Base-by-base conservation (phyloP, 23 red algal species). In the Cyanidioschyzon merolae region DNA sequence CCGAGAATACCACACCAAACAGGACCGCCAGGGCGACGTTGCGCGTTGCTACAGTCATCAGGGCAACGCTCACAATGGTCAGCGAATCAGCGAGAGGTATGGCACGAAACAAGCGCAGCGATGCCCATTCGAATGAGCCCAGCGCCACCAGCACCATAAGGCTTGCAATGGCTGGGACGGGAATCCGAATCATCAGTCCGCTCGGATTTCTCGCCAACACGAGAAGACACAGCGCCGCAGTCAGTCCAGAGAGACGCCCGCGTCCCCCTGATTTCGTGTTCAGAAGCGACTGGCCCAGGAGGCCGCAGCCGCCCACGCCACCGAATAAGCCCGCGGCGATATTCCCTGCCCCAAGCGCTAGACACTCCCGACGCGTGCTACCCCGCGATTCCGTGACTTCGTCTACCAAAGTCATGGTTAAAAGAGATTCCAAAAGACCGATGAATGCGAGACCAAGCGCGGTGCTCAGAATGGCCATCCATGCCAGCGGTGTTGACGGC, bases 131-230 rank as follows among this genome's bases (percentile, higher is more conserved):
- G 29, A 80, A 80, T 30, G 77, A 67, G 29, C 38, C 37, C 3
- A 80, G 29, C 3, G 57, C 77, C 77, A 67, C 77, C 77, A 80
- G n/a, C 7, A 80, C 29, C 77, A 80, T 54, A 2, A 80, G 27
- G 29, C 77, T 57, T 26, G 58, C 41, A 30, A 80, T 39, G 12
- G 77, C 41, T 2, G 38, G n/a, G 7, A 80, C 51, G 12, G 77
- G 77, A 15, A 80, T n/a, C 17, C 34, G 16, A 30, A 67, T 25
- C 26, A 80, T 3, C 38, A 41, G 3, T 21, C 38, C 38, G 2
- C 25, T 30, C 17, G 36, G 15, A 59, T 25, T 26, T 2, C 41
- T 12, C 3, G 57, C 32, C n/a, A 41, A 80, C 41, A 68, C 18
- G 2, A 40, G 37, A 40, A 80, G 25, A 58, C 57, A 41, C 7